Base-by-base conservation (phyloP, 2,329 filamentous ascomycete genomes). In the Diplodia intermedia region DNA sequence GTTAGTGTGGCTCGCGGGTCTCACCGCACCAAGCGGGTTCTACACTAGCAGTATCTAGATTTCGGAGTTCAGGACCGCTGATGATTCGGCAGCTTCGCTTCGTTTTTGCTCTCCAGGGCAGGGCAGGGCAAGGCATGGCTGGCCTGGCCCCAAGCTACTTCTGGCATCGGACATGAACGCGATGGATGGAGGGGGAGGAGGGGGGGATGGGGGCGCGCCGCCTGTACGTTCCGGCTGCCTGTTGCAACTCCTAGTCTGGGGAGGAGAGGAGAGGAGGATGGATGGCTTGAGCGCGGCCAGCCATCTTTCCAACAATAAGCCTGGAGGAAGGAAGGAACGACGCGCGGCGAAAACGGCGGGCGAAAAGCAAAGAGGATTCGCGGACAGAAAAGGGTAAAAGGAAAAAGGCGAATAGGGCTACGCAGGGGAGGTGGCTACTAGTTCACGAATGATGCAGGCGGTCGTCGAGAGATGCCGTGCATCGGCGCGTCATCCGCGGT, bases 401-500 rank as follows among this genome's bases (percentile, higher is more conserved):
- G 43, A 47, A 47, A 6, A 47, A 8, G 43, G n/a, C 23, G 20
- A 47, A n/a, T n/a, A 12, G 14, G 18, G 18, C 43, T 33, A 47
- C 8, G 18, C 20, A 11, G 43, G 20, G 5, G 3, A 12, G 43
- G 14, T 20, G 20, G 43, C 8, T 14, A 31, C 3, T 33, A 6
- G 31, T 33, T 33, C 31, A 26, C 23, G 23, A 26, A 26, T 26
- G 23, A 26, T 2, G 23, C 23, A 26, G 23, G 2, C 3, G 23
- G 31, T 33, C 31, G 31, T 33, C 31, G 31, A 33, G 29, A n/a
- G 43, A 47, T 47, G 18, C 43, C 43, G 15, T 18, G 43, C 43
- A 47, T 47, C n/a, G 43, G 43, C 43, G 43, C 43, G 43, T 47
- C 43, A 47, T 47, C 43, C 43, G 43, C 43, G 43, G 43, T 47